phyloP scores from a whole-genome alignment of 805 yeast genomes.

The Brettanomyces naardenensis region DNA sequence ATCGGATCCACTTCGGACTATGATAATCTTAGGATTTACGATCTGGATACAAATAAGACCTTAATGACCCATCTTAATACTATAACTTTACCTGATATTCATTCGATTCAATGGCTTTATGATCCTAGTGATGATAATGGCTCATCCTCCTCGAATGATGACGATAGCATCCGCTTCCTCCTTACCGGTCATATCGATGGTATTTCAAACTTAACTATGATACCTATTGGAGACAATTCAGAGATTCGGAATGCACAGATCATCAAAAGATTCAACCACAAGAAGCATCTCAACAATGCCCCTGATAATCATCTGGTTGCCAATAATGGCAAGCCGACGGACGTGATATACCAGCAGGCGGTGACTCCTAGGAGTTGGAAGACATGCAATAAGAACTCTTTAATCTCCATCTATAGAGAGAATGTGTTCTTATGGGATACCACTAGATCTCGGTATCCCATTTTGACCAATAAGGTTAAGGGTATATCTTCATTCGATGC shows the following conservation, averaged over 20 bases:
- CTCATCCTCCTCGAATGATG: constrained; percentile 5
- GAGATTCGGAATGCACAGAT: constrained; percentile 57
- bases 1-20: constrained; percentile 39
- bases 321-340: constrained; percentile 9
- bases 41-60: constrained; percentile 31
- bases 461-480: constrained; percentile 40
- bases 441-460: constrained; percentile 49
- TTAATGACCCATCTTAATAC: constrained; percentile 50
- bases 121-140: constrained; percentile 6
- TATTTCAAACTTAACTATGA: constrained; percentile 57
- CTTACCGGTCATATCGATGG: constrained; percentile 79
- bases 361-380: constrained; percentile 35
- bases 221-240: constrained; percentile 39
- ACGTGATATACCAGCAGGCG: constrained; percentile 28
- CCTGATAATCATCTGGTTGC: constrained; percentile 7
- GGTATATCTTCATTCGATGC: constrained; percentile 48
- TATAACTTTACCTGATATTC: constrained; percentile 49
- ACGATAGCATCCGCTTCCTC: constrained; percentile 32
- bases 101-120: constrained; percentile 45
- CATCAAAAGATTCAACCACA: constrained; percentile 71
- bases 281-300: constrained; percentile 41
- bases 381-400: constrained; percentile 33
- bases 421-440: constrained; percentile 75
- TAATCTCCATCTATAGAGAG: constrained; percentile 60
- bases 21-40: constrained; percentile 45